A percentile compares a stretch with the other conserved stretches of the same genome.
Evolutionary conservation across 805 yeast species (phyloP).

Genomic region (Yamadazyma nakazawae): DNA sequence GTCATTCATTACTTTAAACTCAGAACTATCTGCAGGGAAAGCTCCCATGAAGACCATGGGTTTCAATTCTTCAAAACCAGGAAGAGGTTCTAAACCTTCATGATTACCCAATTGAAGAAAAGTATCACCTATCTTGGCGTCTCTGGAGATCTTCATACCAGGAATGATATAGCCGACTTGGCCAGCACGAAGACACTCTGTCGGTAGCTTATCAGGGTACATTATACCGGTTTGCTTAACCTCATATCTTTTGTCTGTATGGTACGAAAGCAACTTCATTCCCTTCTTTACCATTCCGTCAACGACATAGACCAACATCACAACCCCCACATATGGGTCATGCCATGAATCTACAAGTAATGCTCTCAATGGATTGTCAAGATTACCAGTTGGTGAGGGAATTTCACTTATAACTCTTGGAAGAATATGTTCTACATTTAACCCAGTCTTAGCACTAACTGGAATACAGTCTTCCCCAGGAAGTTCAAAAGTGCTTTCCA

Average conservation of each 20-base stretch:
- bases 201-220: constrained; percentile 82
- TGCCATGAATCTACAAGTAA: constrained; percentile 97
- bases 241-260: constrained; percentile 73
- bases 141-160: constrained; percentile 84
- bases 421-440: constrained; percentile 70
- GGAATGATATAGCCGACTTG: constrained; percentile 95
- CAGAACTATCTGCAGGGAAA: constrained; percentile 92
- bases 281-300: constrained; percentile 81
- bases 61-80: constrained; percentile 94
- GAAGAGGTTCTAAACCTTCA: constrained; percentile 65
- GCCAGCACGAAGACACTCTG: constrained; percentile 70
- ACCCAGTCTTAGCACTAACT: constrained; percentile 90
- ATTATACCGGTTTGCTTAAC: constrained; percentile 91
- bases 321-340: constrained; percentile 88
- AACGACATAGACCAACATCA: constrained; percentile 75
- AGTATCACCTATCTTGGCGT: constrained; percentile 91
- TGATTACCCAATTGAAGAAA: constrained; percentile 59
- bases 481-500: constrained; percentile 80
- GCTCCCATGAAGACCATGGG: constrained; percentile 99
- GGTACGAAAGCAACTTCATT: constrained; percentile 71
- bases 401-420: constrained; percentile 80
- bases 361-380: constrained; percentile 56
- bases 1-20: constrained; percentile 85
- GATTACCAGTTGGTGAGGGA: constrained; percentile 70
- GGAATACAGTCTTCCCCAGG: constrained; percentile 70